These are phyloP conservation scores for Penicillium sp. DNA, from an alignment of 2,329 filamentous ascomycete species.

Conservation along the genomic window DNA sequence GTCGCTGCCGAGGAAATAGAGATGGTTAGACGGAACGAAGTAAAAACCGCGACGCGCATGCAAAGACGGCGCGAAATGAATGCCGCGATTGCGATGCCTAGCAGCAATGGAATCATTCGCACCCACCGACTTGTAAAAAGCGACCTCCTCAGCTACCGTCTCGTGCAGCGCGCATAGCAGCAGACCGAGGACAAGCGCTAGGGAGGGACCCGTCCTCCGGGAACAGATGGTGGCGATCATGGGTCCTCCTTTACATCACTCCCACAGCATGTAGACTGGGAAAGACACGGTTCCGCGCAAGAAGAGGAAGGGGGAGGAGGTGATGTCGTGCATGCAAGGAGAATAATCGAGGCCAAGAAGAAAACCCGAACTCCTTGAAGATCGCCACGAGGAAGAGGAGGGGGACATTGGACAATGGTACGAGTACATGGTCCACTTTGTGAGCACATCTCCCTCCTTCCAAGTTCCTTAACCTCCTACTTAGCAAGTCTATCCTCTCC, in stretches of 20 bases:
- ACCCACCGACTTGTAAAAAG: conserved; percentile 42
- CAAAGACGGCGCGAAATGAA: background rate
- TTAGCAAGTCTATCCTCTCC: background rate
- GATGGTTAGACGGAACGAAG: background rate
- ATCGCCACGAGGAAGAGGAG: background rate
- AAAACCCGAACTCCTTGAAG: background rate
- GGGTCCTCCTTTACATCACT: conserved; percentile 30
- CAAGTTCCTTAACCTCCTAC: too few species aligned
- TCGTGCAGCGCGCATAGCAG: conserved; percentile 21
- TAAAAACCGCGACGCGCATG: background rate
- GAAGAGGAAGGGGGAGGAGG: background rate
- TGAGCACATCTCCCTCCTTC: too few species aligned
- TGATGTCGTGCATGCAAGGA: conserved; percentile 8
- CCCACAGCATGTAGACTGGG: conserved; percentile 2
- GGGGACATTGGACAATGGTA: conserved; percentile 7
- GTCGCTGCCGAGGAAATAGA: conserved; percentile 31
- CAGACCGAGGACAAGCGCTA: conserved; percentile 19
- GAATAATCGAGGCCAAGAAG: conserved; percentile 1
- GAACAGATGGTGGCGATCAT: conserved; percentile 28
- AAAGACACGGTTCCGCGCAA: background rate
- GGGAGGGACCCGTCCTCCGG: conserved; percentile 12
- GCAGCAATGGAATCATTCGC: background rate
- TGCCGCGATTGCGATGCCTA: background rate
- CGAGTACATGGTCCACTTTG: conserved; percentile 11
- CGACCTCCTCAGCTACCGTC: conserved; percentile 33